A percentile compares a stretch with the other conserved stretches of the same genome.
These are phyloP conservation scores for Amborella trichopoda DNA, from an alignment of 164 flowering plant genomes.

Conservation along the genomic window DNA sequence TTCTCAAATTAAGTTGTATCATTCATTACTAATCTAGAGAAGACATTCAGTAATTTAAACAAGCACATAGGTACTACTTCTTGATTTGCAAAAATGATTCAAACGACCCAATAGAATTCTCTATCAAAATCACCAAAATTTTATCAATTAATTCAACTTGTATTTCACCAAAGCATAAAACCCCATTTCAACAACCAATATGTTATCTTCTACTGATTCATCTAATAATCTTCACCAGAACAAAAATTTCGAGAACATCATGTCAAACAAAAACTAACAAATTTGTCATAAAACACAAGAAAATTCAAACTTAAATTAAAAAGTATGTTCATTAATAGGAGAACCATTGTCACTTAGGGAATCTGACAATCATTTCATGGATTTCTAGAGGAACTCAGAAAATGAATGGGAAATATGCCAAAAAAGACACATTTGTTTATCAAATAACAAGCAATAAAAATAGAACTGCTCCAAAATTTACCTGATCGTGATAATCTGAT, in stretches of 20 bases:
- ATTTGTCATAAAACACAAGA: neutral
- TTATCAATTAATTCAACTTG: neutral
- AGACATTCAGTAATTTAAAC: no score
- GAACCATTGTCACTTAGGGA: neutral
- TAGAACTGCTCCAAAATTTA: conserved; percentile 5
- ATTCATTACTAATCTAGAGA: no score
- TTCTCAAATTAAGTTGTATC: no score
- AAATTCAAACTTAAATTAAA: neutral
- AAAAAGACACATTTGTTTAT: neutral
- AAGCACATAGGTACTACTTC: no score
- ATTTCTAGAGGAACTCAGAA: no score
- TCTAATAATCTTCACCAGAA: no score
- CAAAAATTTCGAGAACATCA: neutral
- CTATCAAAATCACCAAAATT: neutral
- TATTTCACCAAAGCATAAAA: no score
- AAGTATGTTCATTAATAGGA: neutral
- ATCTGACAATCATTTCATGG: no score
- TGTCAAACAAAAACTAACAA: neutral
- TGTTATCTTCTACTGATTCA: no score
- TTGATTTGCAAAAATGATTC: no score
- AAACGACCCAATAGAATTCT: no score
- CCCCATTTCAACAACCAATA: no score
- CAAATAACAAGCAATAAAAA: neutral
- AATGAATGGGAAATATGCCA: neutral
- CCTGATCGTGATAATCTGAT: conserved; percentile 32